Base-by-base conservation (phyloP, 2,329 filamentous ascomycete species). In the Trichoderma sp. region DNA sequence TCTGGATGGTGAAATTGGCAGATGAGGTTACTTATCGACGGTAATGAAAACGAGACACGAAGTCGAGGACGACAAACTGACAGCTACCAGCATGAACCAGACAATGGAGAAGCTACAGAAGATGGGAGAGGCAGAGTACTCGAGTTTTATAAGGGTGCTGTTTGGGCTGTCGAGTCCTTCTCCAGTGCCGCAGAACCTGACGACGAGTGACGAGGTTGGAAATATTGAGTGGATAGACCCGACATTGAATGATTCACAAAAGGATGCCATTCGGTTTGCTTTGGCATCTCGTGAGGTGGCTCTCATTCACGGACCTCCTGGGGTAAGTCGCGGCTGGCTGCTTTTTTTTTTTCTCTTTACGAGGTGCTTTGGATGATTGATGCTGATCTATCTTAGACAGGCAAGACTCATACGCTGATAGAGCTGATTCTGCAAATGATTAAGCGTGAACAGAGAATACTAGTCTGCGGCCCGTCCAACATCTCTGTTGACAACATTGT, bases 401-500 rank as follows among this genome's bases (percentile, higher is more conserved):
- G 96, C 63, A 99, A 99, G 81, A 99, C 96, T 0, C 95, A 98
- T 79, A 98, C 96, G 0, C 84, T 99, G 51, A 95, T 99, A 73
- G 96, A 99, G 81, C 86, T 99, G 14, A 97, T 99, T 73, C 86
- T 97, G n/a, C 96, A 99, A 79, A 84, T 98, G 76, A 85, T 97
- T 70, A 91, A 91, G 78, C 88, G 89, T 28, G 88, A 90, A 39
- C 87, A 91, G 69, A 89, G 94, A 1, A 86, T 98, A 12, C 86
- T 98, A 2, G 95, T 98, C n/a, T 98, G 96, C 77, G 96, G 95
- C 0, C 96, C 96, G 0, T 97, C 94, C 34, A 99, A 99, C 80
- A 95, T 99, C 76, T 96, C 94, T 0, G 96, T 99, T 1, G 96
- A 99, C 86, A 99, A 99, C 79, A 97, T 99, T 72, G 95, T 98